A percentile compares a stretch with the other conserved stretches of the same genome.
phyloP scores from a whole-genome alignment of 148 eudicot genomes.

The Tetragonia tetragonoides region DNA sequence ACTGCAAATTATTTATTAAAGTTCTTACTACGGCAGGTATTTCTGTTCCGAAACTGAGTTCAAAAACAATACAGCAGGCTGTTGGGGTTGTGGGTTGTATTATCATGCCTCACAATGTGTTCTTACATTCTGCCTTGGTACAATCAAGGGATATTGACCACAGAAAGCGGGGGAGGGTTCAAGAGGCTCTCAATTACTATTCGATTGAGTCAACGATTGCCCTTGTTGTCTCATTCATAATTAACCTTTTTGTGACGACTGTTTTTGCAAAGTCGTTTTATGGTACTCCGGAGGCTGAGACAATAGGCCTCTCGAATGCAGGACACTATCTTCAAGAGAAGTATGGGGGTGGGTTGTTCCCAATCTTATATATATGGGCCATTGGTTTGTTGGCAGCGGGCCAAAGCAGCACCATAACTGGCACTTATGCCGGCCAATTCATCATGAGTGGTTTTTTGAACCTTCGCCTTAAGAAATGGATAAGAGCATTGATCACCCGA shows the following conservation, averaged over 20 bases:
- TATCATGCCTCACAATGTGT: conserved; percentile 98
- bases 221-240: conserved; percentile 70
- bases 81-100: conserved; percentile 98
- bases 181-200: conserved; percentile 85
- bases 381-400: conserved; percentile 95
- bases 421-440: conserved; percentile 98
- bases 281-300: conserved; percentile 70
- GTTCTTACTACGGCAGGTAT: conserved; percentile 46
- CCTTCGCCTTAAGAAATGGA: conserved; percentile 82
- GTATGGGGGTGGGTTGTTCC: conserved; percentile 80
- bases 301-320: conserved; percentile 84
- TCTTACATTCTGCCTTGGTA: conserved; percentile 93
- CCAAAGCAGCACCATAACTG: conserved; percentile 97
- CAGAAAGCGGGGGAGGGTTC: conserved; percentile 61
- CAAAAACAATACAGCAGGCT: conserved; percentile 88
- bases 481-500: conserved; percentile 89
- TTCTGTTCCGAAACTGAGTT: conserved; percentile 80
- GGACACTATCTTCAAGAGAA: conserved; percentile 84
- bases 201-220: conserved; percentile 84
- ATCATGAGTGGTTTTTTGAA: conserved; percentile 96
- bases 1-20: neutral
- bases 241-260: conserved; percentile 82
- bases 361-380: conserved; percentile 92
- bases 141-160: conserved; percentile 87
- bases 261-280: conserved; percentile 94